These are phyloP conservation scores for Monosporozyma aerobia DNA, from an alignment of 805 yeast genomes.

Conservation along the genomic window DNA sequence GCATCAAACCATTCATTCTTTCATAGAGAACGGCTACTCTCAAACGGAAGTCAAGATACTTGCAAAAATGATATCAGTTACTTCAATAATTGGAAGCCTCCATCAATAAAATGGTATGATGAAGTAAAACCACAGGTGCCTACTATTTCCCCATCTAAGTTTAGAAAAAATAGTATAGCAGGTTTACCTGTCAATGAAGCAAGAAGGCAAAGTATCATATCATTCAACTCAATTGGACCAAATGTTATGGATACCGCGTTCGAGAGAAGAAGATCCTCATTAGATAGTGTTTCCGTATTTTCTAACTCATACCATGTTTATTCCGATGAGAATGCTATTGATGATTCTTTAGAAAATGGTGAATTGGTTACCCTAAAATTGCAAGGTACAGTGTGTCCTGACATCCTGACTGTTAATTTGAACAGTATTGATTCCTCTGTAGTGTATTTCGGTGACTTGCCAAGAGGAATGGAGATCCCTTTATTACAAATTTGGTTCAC, in stretches of 20 bases:
- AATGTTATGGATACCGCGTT: not conserved
- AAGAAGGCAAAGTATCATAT: conserved; percentile 15
- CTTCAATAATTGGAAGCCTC: not conserved
- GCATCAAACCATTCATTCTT: not conserved
- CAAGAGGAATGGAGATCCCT: not conserved
- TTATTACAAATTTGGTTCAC: not conserved
- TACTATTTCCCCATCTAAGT: conserved; percentile 18
- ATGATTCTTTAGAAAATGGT: conserved; percentile 4
- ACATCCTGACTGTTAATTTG: not conserved
- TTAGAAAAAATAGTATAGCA: conserved; percentile 18
- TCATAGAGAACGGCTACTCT: not conserved
- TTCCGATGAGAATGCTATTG: conserved; percentile 1
- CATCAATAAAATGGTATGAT: not conserved
- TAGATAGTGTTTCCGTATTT: conserved; percentile 5
- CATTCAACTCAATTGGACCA: conserved; percentile 7
- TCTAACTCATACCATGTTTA: not conserved
- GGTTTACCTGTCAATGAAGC: conserved; percentile 15
- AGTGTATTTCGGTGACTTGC: not conserved
- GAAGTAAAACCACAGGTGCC: not conserved
- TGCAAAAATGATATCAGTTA: not conserved
- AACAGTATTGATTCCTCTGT: not conserved
- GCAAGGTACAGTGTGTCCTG: not conserved
- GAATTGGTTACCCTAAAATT: not conserved
- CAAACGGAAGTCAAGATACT: not conserved
- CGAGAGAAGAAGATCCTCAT: conserved; percentile 11